A percentile compares a stretch with the other conserved stretches of the same genome.
phyloP scores from a whole-genome alignment of 2,329 filamentous ascomycete genomes.

The Grosmannia clavigera region DNA sequence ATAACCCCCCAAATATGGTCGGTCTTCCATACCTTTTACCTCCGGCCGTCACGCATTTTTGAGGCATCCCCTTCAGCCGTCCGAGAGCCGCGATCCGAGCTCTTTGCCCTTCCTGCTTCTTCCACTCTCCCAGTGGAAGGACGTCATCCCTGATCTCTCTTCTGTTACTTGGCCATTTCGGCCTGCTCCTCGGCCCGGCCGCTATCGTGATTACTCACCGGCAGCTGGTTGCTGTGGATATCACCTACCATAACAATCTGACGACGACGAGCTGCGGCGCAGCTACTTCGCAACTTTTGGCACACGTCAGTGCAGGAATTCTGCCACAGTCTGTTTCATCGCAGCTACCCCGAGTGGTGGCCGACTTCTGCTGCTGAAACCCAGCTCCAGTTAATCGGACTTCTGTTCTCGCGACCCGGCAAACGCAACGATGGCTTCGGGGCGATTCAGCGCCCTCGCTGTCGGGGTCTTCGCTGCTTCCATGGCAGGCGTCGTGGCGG shows the following conservation, averaged over 20 bases:
- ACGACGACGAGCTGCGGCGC: background rate
- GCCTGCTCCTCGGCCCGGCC: background rate
- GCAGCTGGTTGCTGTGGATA: background rate
- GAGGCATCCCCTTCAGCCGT: background rate
- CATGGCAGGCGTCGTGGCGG: conserved; percentile 20
- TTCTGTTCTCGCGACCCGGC: background rate
- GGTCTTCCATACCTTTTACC: background rate
- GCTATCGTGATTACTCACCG: background rate
- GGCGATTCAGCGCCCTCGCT: conserved; percentile 22
- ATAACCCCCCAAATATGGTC: background rate
- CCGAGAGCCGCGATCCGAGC: background rate
- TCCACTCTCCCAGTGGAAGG: too few species aligned
- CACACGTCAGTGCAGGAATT: background rate
- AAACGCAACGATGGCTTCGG: background rate
- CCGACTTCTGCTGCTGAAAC: too few species aligned
- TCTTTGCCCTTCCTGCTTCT: background rate
- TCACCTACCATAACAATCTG: background rate
- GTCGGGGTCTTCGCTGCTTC: conserved; percentile 28
- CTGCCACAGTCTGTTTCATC: background rate
- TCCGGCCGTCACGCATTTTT: background rate
- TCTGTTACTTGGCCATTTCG: background rate
- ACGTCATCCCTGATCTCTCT: background rate
- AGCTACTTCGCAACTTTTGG: background rate
- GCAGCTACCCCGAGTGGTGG: background rate
- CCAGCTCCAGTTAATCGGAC: background rate